phyloP scores from a whole-genome alignment of 495 filamentous ascomycete species.

The Podospora pseudoanserina region DNA sequence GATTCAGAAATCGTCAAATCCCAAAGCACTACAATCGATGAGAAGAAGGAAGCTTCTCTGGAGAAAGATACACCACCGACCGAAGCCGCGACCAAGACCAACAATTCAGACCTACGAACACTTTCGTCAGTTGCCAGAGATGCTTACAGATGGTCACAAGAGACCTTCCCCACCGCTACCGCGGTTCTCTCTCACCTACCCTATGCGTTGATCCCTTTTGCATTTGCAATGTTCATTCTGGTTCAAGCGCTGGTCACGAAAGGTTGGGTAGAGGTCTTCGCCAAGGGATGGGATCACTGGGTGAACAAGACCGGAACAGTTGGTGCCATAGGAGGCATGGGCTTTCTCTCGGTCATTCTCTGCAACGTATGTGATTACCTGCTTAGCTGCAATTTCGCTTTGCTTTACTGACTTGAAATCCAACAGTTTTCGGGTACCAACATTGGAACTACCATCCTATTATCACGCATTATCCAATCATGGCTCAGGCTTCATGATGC shows the following conservation, averaged over 20 bases:
- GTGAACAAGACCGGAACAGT: constrained; percentile 61
- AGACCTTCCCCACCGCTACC: constrained; percentile 63
- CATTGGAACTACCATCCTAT: constrained; percentile 65
- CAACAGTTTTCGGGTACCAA: constrained; percentile 65
- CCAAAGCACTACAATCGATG: neutral
- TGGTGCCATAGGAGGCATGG: constrained; percentile 64
- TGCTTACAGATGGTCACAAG: constrained; percentile 52
- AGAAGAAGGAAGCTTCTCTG: neutral
- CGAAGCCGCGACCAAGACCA: neutral
- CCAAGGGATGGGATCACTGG: constrained; percentile 65
- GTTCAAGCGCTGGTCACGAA: constrained; percentile 64
- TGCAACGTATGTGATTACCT: constrained; percentile 56
- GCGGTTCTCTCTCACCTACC: constrained; percentile 59
- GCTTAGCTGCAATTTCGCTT: too few species aligned
- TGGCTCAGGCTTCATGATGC: constrained; percentile 56
- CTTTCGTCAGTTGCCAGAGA: constrained; percentile 46
- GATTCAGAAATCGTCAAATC: neutral
- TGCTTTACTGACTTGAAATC: neutral
- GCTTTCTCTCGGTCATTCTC: constrained; percentile 60
- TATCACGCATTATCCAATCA: constrained; percentile 60
- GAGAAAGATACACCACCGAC: neutral
- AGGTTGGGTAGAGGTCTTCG: constrained; percentile 65
- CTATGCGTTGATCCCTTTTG: constrained; percentile 60
- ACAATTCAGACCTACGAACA: constrained; percentile 27
- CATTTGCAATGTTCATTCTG: constrained; percentile 64